A percentile compares a stretch with the other conserved stretches of the same genome.
Evolutionary conservation across 1,139 yeast genomes (phyloP).

Genomic region (Pneumocystis oryctolagi): DNA sequence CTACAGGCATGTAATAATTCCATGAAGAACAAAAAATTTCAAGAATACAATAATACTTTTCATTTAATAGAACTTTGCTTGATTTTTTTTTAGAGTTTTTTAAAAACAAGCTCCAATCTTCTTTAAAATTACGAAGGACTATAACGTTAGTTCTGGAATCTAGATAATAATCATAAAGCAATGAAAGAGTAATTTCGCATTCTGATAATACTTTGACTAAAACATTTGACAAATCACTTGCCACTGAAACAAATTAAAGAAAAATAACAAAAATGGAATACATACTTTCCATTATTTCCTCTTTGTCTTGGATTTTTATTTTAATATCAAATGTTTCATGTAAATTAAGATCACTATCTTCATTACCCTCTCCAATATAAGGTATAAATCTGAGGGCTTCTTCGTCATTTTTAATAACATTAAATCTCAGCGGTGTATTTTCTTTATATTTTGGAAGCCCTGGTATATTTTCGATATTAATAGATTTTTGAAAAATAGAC

Average conservation of each 20-base stretch:
- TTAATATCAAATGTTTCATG: background rate
- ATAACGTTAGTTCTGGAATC: background rate
- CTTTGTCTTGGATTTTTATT: background rate
- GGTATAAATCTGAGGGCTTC: background rate
- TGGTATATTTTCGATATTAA: background rate
- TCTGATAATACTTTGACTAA: background rate
- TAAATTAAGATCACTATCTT: constrained; percentile 1
- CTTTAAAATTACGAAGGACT: background rate
- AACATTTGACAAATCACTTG: background rate
- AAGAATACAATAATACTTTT: background rate
- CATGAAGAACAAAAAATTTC: background rate
- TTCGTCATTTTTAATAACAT: background rate
- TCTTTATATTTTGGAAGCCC: background rate
- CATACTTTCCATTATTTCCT: background rate
- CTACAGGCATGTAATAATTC: constrained; percentile 1
- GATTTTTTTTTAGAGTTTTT: background rate
- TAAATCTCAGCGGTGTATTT: background rate
- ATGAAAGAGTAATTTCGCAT: background rate
- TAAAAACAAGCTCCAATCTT: background rate
- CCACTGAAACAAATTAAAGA: background rate
- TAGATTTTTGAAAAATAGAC: background rate
- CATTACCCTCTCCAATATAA: constrained; percentile 1
- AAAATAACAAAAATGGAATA: background rate
- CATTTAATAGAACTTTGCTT: background rate
- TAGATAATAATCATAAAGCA: background rate